Conservation (phyloP, 129 eudicot species). For the Arctium minus region DNA sequence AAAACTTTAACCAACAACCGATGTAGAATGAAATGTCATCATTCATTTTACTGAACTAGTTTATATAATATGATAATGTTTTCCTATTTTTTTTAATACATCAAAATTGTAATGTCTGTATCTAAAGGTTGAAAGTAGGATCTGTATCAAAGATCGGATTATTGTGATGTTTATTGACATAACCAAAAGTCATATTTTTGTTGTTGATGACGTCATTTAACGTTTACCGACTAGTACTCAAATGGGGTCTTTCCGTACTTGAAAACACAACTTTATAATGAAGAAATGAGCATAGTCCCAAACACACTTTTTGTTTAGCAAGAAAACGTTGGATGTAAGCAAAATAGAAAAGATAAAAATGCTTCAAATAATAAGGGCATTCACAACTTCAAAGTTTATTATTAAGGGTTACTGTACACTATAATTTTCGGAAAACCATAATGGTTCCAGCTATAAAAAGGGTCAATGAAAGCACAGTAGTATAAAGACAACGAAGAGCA, state of each 20-base stretch:
- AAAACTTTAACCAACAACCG: background rate
- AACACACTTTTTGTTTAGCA: background rate
- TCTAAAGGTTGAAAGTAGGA: background rate
- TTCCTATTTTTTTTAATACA: background rate
- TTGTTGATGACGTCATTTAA: conserved; percentile 6
- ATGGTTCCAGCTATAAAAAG: background rate
- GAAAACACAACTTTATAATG: conserved; percentile 2
- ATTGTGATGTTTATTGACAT: conserved; percentile 13
- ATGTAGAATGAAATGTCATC: background rate
- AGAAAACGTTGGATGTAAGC: background rate
- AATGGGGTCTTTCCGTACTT: background rate
- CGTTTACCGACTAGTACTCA: background rate
- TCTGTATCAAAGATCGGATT: background rate
- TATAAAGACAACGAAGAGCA: background rate
- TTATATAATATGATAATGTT: background rate
- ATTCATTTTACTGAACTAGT: background rate
- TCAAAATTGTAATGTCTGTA: background rate
- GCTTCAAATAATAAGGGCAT: background rate
- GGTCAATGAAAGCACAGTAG: background rate
- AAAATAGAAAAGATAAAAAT: background rate
- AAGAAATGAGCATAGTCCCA: background rate
- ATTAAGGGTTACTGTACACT: background rate
- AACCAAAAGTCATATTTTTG: background rate
- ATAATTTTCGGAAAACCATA: background rate
- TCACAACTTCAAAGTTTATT: background rate